Conservation (phyloP, 2,329 filamentous ascomycete species). For the Nothomitra cinnamomea region DNA sequence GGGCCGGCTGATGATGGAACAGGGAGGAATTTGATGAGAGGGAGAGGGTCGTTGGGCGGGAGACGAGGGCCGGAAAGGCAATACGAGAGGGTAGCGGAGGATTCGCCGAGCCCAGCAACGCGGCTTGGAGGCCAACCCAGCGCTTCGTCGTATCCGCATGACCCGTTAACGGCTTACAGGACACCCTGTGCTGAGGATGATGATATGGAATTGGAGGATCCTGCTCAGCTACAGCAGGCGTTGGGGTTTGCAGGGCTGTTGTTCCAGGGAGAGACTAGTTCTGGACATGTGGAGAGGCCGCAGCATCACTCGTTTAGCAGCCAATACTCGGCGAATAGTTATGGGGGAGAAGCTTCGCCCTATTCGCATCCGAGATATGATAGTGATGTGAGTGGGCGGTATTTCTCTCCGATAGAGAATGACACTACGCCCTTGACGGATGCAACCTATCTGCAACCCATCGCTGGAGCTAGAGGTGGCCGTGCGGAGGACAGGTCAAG, state of each 20-base stretch:
- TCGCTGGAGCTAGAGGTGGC: slow-evolving; percentile 27
- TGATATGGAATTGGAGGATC: slow-evolving; percentile 27
- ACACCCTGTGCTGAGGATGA: slow-evolving; percentile 19
- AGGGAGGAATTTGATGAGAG: slow-evolving; percentile 28
- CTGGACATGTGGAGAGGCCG: slow-evolving; percentile 11
- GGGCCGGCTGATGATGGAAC: slow-evolving; percentile 15
- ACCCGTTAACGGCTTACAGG: slow-evolving; percentile 15
- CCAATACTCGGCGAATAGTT: slow-evolving; percentile 30
- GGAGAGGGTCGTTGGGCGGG: slow-evolving; percentile 25
- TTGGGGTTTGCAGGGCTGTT: slow-evolving; percentile 30
- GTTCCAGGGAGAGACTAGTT: slow-evolving; percentile 22
- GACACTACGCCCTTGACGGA: slow-evolving; percentile 44
- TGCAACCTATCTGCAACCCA: slow-evolving; percentile 35
- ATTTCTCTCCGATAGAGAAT: slow-evolving; percentile 37
- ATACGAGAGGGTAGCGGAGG: slow-evolving; percentile 36
- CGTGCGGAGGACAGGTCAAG: slow-evolving; percentile 18
- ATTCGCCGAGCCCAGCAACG: slow-evolving; percentile 30
- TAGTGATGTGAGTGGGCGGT: slow-evolving; percentile 36
- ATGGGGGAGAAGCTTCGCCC: slow-evolving; percentile 14
- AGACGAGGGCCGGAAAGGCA: slow-evolving; percentile 24
- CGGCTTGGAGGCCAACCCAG: slow-evolving; percentile 9
- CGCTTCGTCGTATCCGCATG: slow-evolving; percentile 22
- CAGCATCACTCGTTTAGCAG: slow-evolving; percentile 24
- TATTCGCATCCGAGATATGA: slow-evolving; percentile 28
- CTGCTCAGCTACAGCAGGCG: slow-evolving; percentile 29